A percentile compares a stretch with the other conserved stretches of the same genome.
Conservation (phyloP, 2,329 filamentous ascomycete genomes). For the Curvularia verruculosa region DNA sequence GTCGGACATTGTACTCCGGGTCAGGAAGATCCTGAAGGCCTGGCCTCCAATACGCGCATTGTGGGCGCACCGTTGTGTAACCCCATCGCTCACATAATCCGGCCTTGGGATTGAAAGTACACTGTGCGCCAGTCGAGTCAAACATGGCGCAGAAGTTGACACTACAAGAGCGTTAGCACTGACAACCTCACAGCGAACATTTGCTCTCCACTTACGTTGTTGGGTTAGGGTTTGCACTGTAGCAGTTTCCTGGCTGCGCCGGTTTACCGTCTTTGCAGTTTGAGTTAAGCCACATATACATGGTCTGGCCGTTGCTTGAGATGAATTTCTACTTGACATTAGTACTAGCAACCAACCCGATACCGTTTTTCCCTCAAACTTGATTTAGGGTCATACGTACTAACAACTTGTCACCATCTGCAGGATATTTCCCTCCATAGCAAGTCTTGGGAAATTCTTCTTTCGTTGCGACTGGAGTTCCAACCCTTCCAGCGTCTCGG, state of each 20-base stretch:
- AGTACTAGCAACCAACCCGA: not conserved
- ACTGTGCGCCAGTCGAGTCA: not conserved
- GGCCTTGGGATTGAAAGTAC: not conserved
- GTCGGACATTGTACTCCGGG: not conserved
- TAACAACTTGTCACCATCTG: not conserved
- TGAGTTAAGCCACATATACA: not conserved
- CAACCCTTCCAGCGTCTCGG: not conserved
- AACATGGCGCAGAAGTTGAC: not conserved
- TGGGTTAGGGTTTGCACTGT: not conserved
- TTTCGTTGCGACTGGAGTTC: not conserved
- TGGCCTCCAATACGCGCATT: not conserved
- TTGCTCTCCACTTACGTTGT: not conserved
- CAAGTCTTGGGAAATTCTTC: not conserved
- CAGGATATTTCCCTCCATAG: not conserved
- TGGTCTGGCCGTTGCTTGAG: not conserved
- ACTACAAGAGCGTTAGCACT: not conserved
- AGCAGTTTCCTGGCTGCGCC: not conserved
- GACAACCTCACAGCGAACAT: not conserved
- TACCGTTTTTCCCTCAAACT: not conserved
- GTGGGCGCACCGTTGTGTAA: not conserved
- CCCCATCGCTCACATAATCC: slow-evolving; percentile 4
- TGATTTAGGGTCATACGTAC: not conserved
- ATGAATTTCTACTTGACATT: not conserved
- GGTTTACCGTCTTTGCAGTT: not conserved
- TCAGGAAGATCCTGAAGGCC: not conserved